A percentile compares a stretch with the other conserved stretches of the same genome.
These are phyloP conservation scores for Xanthoparmelia taractica DNA, from an alignment of 495 filamentous ascomycete genomes.

Conservation along the genomic window DNA sequence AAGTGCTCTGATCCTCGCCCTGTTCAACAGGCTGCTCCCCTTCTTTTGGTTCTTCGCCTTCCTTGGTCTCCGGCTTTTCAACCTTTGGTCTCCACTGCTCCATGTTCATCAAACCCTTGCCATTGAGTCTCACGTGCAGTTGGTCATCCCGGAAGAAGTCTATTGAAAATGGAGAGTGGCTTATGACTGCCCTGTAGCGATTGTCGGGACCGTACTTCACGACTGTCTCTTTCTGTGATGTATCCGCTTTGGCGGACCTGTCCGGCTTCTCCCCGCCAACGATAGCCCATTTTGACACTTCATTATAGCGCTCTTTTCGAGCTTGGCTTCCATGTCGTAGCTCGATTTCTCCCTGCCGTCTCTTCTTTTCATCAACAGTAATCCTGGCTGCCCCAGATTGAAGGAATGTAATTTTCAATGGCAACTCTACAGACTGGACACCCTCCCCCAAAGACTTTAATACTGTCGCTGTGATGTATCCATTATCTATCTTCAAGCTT, in stretches of 20 bases:
- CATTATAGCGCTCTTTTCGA: slow-evolving; percentile 89
- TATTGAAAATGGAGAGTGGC: slow-evolving; percentile 70
- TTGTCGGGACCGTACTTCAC: slow-evolving; percentile 73
- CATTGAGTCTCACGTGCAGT: slow-evolving; percentile 82
- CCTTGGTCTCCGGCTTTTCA: slow-evolving; percentile 51
- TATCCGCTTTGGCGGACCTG: slow-evolving; percentile 59
- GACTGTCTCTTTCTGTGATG: slow-evolving; percentile 62
- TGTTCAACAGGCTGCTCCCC: slow-evolving; percentile 35
- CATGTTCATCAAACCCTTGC: slow-evolving; percentile 76
- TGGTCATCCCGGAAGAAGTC: slow-evolving; percentile 76
- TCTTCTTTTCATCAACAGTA: slow-evolving; percentile 79
- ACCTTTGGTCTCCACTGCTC: slow-evolving; percentile 94
- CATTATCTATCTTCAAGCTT: slow-evolving; percentile 67
- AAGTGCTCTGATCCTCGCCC: slow-evolving; percentile 71
- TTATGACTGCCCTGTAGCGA: slow-evolving; percentile 71
- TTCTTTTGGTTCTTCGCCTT: slow-evolving; percentile 42
- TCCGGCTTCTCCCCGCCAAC: slow-evolving; percentile 69
- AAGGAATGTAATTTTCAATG: slow-evolving; percentile 78
- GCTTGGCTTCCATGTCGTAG: slow-evolving; percentile 75
- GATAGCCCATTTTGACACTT: slow-evolving; percentile 76
- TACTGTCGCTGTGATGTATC: slow-evolving; percentile 68
- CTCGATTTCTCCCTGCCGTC: slow-evolving; percentile 82
- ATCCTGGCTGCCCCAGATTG: slow-evolving; percentile 82
- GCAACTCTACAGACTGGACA: slow-evolving; percentile 62
- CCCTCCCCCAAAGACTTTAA: slow-evolving; percentile 62